Evolutionary conservation across 257 asterid species (phyloP).

Genomic region (Solanum megistacrolobum): DNA sequence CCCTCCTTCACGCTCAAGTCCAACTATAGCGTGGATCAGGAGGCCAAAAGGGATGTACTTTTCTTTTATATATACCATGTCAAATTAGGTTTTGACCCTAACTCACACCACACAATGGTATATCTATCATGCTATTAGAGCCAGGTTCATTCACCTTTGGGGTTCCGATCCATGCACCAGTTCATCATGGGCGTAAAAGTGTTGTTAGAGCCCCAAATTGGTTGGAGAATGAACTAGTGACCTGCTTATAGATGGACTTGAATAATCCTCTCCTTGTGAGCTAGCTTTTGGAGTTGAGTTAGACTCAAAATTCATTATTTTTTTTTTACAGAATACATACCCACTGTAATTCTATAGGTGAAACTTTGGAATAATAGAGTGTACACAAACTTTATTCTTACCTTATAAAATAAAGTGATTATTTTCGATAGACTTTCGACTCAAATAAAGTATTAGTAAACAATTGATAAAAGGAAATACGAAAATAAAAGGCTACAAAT

Average conservation of each 20-base stretch:
- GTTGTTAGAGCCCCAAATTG: background rate
- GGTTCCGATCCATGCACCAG: no score
- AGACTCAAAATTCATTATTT: background rate
- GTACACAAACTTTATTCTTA: background rate
- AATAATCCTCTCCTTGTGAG: no score
- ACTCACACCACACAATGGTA: background rate
- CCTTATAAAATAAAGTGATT: background rate
- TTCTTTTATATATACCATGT: background rate
- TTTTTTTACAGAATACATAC: no score
- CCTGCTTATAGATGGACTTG: no score
- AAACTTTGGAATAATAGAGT: background rate
- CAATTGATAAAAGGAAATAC: background rate
- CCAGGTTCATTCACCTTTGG: background rate
- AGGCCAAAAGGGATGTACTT: background rate
- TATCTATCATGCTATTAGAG: background rate
- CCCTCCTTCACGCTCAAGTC: background rate
- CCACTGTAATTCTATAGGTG: background rate
- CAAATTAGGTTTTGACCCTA: background rate
- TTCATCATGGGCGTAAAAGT: no score
- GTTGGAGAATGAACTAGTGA: background rate
- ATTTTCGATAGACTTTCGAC: background rate
- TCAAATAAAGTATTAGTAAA: background rate
- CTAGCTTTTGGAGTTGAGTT: background rate
- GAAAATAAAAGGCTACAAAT: background rate
- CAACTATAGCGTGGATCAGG: background rate